phyloP scores from a whole-genome alignment of 2,329 filamentous ascomycete species.

The Hirsutella thompsonii region DNA sequence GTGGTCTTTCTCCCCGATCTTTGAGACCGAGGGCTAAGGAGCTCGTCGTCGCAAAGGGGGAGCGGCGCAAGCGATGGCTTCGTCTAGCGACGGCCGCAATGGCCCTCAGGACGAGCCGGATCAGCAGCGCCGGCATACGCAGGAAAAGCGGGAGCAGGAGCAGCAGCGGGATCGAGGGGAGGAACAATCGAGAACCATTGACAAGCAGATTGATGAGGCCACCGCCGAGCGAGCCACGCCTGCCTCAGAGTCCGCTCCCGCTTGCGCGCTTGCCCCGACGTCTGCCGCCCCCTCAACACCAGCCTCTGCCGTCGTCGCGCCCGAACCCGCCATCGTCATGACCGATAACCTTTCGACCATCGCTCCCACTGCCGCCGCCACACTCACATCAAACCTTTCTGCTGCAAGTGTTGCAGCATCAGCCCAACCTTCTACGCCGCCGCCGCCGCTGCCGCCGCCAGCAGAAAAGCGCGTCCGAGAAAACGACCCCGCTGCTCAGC shows the following conservation, averaged over 20 bases:
- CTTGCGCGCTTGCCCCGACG: not conserved
- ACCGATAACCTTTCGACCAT: constrained; percentile 1
- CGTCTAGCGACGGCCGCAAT: constrained; percentile 34
- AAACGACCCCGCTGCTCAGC: not conserved
- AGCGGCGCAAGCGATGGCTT: constrained; percentile 43
- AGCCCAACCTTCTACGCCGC: constrained; percentile 5
- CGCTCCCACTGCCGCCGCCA: not conserved
- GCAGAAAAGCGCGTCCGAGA: not conserved
- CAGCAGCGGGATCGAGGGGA: not conserved
- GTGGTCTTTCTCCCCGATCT: not conserved
- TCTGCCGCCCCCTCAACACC: not conserved
- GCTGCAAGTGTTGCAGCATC: constrained; percentile 1
- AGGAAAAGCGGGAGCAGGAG: not conserved
- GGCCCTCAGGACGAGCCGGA: constrained; percentile 5
- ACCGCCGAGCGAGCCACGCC: not conserved
- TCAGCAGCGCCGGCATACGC: not conserved
- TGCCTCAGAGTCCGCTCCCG: not conserved
- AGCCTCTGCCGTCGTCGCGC: not conserved
- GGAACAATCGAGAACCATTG: too few species aligned
- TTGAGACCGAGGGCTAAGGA: constrained; percentile 33
- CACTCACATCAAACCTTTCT: not conserved
- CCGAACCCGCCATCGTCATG: not conserved
- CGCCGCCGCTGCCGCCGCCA: constrained; percentile 7
- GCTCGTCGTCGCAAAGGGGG: constrained; percentile 27
- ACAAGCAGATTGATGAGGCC: not conserved